Base-by-base conservation (phyloP, 2,329 filamentous ascomycete genomes). In the Colletotrichum lindemuthianum region DNA sequence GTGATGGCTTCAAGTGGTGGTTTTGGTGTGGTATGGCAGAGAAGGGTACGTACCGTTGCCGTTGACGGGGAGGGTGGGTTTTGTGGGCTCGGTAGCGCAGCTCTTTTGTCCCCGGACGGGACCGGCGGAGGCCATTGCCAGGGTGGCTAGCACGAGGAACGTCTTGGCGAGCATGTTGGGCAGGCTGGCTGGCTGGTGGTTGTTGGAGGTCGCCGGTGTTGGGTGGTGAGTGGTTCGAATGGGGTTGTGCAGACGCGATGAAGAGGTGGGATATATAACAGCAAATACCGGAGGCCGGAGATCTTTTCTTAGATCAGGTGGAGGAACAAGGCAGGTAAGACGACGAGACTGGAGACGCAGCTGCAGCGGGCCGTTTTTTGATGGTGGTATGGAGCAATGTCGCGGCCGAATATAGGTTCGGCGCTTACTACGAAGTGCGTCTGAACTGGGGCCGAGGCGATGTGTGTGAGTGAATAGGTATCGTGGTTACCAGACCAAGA, bases 61-160 rank as follows among this genome's bases (percentile, higher is more conserved):
- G 16, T 72, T 82, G 56, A 72, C 73, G 37, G 80, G 82, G 12
- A 84, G 72, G 24, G 67, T 71, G 47, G 77, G 74, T 13, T 68
- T 69, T n/a, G 41, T 37, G 12, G 69, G 64, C 24, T 61, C 66
- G 16, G 67, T 56, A 34, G 65, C 61, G 40, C 69, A 74, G 34
- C 66, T 56, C 40, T 59, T 53, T 51, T 44, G 65, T 59, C 48
- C 68, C 24, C 51, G 50, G 48, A 72, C 56, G 37, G 72, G 77
- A 34, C 71, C 72, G 65, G 71, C 75, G 58, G 70, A 63, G 65
- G 69, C 71, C 67, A 77, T 66, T 64, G 74, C 72, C 63, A 77
- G 74, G 40, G 74, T 73, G 68, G 73, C 74, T 43, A 79, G 69
- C 58, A 76, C 36, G 65, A 78, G 40, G 34, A 77, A 56, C 6